Base-by-base conservation (phyloP, 176 grass and related monocot genomes). In the Bolboschoenus planiculmis region DNA sequence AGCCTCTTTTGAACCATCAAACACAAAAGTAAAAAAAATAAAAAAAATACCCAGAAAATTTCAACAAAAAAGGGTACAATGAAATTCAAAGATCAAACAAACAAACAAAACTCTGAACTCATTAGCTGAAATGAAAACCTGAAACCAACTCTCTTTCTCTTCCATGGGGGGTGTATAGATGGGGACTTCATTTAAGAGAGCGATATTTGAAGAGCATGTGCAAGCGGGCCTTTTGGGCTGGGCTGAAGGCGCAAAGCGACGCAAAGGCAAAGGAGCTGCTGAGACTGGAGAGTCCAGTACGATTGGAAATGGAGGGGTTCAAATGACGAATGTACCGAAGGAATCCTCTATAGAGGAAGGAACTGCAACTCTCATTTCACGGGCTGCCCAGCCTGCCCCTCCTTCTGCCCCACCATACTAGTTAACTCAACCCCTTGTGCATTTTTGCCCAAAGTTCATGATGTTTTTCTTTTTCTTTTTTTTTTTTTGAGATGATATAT, bases 161-260 rank as follows among this genome's bases (percentile, higher is more conserved):
- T 64, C 4, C 18, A 50, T 33, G 3, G 1, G 13, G 9, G 43
- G 14, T 61, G 0, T 10, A 54, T 51, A 97, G 95, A 97, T 97
- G 95, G 95, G 95, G 21, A 92, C 65, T 79, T 92, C 90, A 11
- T 97, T 94, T 62, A 97, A 97, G 59, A 97, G 86, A 65, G 67
- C 67, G 0, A 90, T 94, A 40, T 97, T 97, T 16, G 90, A 97
- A 18, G 88, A 94, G 5, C 88, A 87, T 85, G 79, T 97, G 42
- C 39, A 88, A 1, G 58, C 55, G 46, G 81, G 88, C 33, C 72
- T 97, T 34, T n/a, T 72, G 34, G 90, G 40, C 6, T 94, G 92
- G 95, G 92, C 82, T 24, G 39, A 84, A 26, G 53, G 64, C 10
- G 88, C 59, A 7, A 92, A 83, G 51, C 43, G 27, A 15, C 44